phyloP scores from a whole-genome alignment of 306 rosid species.

The Cicer yamashitae region DNA sequence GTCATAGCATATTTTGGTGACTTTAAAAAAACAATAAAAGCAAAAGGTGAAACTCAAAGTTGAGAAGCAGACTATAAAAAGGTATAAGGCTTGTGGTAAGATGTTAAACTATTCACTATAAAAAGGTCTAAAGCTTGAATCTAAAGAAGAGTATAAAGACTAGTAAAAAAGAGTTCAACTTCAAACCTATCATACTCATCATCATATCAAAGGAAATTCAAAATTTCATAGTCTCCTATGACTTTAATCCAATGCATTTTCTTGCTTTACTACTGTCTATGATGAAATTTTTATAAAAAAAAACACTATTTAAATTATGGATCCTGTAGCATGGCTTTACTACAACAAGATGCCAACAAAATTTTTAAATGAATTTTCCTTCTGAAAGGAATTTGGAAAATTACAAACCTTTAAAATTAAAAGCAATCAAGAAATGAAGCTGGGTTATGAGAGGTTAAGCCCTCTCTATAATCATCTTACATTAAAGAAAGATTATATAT shows the following conservation, averaged over 20 bases:
- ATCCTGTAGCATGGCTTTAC: too few relatives aligned
- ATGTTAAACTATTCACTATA: neutral
- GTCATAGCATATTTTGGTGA: neutral
- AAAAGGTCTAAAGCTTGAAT: neutral
- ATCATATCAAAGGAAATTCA: neutral
- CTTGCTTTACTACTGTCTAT: too few relatives aligned
- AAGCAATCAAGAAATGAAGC: neutral
- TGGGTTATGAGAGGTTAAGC: neutral
- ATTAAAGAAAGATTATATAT: neutral
- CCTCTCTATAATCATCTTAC: neutral
- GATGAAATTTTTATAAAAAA: too few relatives aligned
- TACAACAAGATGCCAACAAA: too few relatives aligned
- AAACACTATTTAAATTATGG: too few relatives aligned
- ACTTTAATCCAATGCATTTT: neutral
- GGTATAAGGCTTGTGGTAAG: neutral
- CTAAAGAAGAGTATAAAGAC: neutral
- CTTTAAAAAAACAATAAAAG: slow-evolving; percentile 48
- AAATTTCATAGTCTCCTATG: neutral
- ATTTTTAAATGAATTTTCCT: neutral
- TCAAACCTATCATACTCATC: neutral
- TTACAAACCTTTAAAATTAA: neutral
- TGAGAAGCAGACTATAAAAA: slow-evolving; percentile 30
- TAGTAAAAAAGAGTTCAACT: neutral
- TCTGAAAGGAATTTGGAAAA: slow-evolving; percentile 3
- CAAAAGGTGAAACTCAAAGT: slow-evolving; percentile 46